Evolutionary conservation across 371 early-diverging fungal genomes (phyloP).

Genomic region (Mortierella sp.): DNA sequence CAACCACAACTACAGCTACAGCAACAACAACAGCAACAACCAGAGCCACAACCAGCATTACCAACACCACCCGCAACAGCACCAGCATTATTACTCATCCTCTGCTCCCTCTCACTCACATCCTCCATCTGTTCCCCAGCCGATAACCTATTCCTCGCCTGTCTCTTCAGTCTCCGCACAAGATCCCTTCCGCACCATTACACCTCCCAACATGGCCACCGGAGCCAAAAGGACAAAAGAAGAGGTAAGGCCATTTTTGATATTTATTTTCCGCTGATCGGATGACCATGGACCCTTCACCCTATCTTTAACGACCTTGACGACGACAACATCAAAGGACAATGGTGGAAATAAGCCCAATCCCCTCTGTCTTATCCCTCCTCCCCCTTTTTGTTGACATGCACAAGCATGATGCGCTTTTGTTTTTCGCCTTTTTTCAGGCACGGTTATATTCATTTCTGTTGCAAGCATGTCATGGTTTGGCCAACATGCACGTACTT

Average conservation of each 20-base stretch:
- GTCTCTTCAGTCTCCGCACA: background rate
- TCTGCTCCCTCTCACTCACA: conserved; percentile 14
- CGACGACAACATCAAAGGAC: background rate
- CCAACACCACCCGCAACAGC: background rate
- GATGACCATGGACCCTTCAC: conserved; percentile 16
- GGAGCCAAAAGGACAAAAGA: conserved; percentile 36
- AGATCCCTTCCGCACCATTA: conserved; percentile 10
- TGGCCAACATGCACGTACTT: background rate
- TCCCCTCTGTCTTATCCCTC: background rate
- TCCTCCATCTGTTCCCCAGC: background rate
- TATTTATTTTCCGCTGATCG: background rate
- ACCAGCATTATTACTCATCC: conserved; percentile 15
- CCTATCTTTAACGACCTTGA: background rate
- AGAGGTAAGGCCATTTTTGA: conserved; percentile 25
- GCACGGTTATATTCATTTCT: background rate
- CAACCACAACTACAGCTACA: background rate
- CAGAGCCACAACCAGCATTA: background rate
- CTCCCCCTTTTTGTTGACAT: background rate
- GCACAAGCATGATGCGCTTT: background rate
- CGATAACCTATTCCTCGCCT: conserved; percentile 11
- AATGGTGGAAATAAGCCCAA: conserved; percentile 8
- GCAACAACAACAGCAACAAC: background rate
- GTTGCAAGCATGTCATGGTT: background rate
- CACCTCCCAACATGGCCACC: conserved; percentile 12
- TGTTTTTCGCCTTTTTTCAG: background rate